These are phyloP conservation scores for Coccinonectria pachysandricola DNA, from an alignment of 2,329 filamentous ascomycete genomes.

Conservation along the genomic window DNA sequence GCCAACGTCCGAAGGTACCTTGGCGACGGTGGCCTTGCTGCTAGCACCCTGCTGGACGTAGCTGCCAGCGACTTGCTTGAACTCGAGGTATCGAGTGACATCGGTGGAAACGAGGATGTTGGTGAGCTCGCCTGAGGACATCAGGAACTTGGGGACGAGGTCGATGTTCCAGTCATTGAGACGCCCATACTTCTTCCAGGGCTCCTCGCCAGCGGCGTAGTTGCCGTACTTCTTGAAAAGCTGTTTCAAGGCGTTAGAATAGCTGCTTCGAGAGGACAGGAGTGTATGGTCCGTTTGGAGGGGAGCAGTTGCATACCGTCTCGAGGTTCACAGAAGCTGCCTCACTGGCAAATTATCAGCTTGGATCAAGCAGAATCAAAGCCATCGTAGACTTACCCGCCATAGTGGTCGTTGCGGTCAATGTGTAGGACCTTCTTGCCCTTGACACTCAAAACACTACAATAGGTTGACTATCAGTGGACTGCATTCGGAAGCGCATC, in stretches of 20 bases:
- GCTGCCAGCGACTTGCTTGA: constrained; percentile 91
- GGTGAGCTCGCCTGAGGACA: constrained; percentile 96
- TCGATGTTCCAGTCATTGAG: constrained; percentile 99
- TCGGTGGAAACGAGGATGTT: constrained; percentile 98
- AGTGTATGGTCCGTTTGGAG: constrained; percentile 5
- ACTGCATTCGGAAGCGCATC: too few relatives aligned
- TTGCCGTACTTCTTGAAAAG: constrained; percentile 97
- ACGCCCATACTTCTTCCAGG: constrained; percentile 96
- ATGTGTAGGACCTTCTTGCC: constrained; percentile 99
- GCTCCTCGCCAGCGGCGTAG: constrained; percentile 67
- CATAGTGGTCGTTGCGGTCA: constrained; percentile 96
- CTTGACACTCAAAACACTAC: constrained; percentile 85
- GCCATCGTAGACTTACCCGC: constrained; percentile 57
- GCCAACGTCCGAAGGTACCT: constrained; percentile 85
- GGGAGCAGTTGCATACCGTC: constrained; percentile 47
- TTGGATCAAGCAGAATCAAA: constrained; percentile 10
- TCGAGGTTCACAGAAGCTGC: constrained; percentile 95
- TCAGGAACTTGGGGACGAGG: constrained; percentile 93
- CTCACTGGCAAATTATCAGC: constrained; percentile 44
- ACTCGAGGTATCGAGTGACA: constrained; percentile 78
- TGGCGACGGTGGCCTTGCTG: constrained; percentile 83
- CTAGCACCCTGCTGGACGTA: constrained; percentile 84
- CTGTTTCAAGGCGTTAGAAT: too few relatives aligned
- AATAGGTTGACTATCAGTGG: constrained; percentile 7
- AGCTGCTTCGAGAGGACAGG: too few relatives aligned